Evolutionary conservation across 2,329 filamentous ascomycete genomes (phyloP).

Genomic region (Neonectria neomacrospora): DNA sequence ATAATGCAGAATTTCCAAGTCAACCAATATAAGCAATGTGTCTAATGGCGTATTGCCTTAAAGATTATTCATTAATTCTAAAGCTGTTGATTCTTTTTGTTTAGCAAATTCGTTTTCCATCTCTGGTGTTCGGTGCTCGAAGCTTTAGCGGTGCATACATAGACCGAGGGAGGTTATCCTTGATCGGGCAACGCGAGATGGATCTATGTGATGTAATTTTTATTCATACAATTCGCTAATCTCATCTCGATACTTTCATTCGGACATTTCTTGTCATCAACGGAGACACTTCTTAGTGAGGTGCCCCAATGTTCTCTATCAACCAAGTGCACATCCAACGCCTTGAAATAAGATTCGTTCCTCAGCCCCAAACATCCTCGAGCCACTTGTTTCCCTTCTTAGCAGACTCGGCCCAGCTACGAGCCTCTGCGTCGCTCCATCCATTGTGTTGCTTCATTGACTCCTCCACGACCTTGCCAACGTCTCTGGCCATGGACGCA

Average conservation of each 20-base stretch:
- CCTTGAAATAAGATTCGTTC: neutral
- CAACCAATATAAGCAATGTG: too few species aligned
- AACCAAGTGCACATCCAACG: neutral
- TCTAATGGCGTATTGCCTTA: too few species aligned
- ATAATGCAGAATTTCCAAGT: too few species aligned
- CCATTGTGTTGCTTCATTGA: constrained; percentile 49
- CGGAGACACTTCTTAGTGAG: neutral
- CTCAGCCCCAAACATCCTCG: constrained; percentile 64
- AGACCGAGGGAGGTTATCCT: too few species aligned
- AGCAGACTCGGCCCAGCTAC: constrained; percentile 58
- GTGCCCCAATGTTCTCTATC: neutral
- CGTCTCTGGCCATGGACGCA: constrained; percentile 57
- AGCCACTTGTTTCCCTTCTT: constrained; percentile 64
- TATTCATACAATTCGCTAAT: too few species aligned
- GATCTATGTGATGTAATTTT: too few species aligned
- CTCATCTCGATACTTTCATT: neutral
- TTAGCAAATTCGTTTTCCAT: too few species aligned
- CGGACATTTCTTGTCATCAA: neutral
- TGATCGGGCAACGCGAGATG: too few species aligned
- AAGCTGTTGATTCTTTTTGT: too few species aligned
- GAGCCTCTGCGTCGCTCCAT: constrained; percentile 54
- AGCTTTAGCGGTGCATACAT: too few species aligned
- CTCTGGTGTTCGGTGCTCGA: too few species aligned
- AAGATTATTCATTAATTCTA: too few species aligned
- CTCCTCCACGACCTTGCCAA: constrained; percentile 51